These are phyloP conservation scores for Xylaria sp. DNA, from an alignment of 2,329 filamentous ascomycete species.

Conservation along the genomic window DNA sequence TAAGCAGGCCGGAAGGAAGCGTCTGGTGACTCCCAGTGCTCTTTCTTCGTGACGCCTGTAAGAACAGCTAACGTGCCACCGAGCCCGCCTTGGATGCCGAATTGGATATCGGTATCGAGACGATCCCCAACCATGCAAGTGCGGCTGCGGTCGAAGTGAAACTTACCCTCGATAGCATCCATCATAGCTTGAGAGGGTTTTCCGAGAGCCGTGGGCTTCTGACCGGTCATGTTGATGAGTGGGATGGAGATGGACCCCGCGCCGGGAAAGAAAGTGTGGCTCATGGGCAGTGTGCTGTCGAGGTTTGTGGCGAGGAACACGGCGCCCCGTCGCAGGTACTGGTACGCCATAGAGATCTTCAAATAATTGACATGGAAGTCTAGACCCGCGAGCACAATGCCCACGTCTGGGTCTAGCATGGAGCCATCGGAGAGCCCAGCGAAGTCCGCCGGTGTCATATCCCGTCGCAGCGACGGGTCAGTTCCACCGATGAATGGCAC, in stretches of 20 bases:
- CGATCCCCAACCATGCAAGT: slow-evolving; percentile 98
- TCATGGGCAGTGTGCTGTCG: slow-evolving; percentile 87
- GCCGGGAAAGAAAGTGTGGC: slow-evolving; percentile 86
- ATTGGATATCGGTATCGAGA: slow-evolving; percentile 94
- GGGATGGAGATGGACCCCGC: slow-evolving; percentile 86
- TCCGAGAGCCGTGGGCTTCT: slow-evolving; percentile 80
- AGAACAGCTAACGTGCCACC: slow-evolving; percentile 92
- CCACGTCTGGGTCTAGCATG: slow-evolving; percentile 85
- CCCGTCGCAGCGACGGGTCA: slow-evolving; percentile 78
- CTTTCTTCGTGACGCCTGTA: slow-evolving; percentile 88
- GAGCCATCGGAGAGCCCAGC: slow-evolving; percentile 78
- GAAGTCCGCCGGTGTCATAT: slow-evolving; percentile 85
- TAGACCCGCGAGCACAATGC: slow-evolving; percentile 86
- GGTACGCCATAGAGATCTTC: slow-evolving; percentile 84
- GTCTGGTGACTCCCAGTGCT: slow-evolving; percentile 78
- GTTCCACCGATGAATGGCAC: slow-evolving; percentile 87
- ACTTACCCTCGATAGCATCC: slow-evolving; percentile 97
- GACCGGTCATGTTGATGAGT: slow-evolving; percentile 74
- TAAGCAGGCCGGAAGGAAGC: slow-evolving; percentile 78
- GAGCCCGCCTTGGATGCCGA: slow-evolving; percentile 88
- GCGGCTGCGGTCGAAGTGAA: slow-evolving; percentile 81
- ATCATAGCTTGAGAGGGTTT: slow-evolving; percentile 99
- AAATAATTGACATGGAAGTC: slow-evolving; percentile 97
- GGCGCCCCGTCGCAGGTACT: slow-evolving; percentile 85
- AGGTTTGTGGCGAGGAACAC: slow-evolving; percentile 92